Conservation (phyloP, 768 basidiomycete genomes). For the Tricholoma bakamatsutake region DNA sequence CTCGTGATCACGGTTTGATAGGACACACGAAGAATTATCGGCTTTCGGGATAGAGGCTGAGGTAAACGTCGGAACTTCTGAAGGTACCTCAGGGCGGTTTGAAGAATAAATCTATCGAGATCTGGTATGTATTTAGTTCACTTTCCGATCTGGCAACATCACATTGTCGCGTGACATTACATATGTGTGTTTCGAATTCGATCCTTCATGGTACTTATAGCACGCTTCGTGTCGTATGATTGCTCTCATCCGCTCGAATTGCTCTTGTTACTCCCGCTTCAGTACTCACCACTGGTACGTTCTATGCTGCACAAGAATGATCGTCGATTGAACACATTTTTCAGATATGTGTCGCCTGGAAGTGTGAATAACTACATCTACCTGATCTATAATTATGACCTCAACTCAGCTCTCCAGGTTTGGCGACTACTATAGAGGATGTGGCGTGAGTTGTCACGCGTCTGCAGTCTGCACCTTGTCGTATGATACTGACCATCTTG, state of each 20-base stretch:
- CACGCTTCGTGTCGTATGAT: conserved; percentile 12
- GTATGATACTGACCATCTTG: conserved; percentile 2
- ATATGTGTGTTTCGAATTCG: conserved; percentile 14
- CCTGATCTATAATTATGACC: conserved; percentile 3
- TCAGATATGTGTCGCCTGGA: conserved; percentile 51
- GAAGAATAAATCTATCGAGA: conserved; percentile 15
- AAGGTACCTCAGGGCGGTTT: conserved; percentile 21
- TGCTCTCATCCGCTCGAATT: conserved; percentile 13
- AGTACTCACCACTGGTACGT: conserved; percentile 4
- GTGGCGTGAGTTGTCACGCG: conserved; percentile 27
- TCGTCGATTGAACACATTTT: conserved; percentile 5
- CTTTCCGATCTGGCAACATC: conserved; percentile 10
- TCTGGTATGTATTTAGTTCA: conserved; percentile 10
- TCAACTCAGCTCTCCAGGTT: conserved; percentile 20
- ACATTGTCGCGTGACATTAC: conserved; percentile 28
- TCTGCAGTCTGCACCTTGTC: background rate
- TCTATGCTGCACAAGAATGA: background rate
- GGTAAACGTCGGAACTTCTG: conserved; percentile 15
- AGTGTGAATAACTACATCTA: conserved; percentile 33
- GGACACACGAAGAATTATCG: conserved; percentile 5
- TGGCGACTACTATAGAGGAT: conserved; percentile 40
- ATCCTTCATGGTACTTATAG: conserved; percentile 15
- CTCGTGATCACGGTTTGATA: conserved; percentile 14
- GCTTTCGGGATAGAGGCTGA: conserved; percentile 10
- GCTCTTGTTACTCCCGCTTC: conserved; percentile 7